Evolutionary conservation across 73 alveolate species (phyloP), one percentile per base, ranked within the genome.

Genomic region (Vitrella brassicaformis): DNA sequence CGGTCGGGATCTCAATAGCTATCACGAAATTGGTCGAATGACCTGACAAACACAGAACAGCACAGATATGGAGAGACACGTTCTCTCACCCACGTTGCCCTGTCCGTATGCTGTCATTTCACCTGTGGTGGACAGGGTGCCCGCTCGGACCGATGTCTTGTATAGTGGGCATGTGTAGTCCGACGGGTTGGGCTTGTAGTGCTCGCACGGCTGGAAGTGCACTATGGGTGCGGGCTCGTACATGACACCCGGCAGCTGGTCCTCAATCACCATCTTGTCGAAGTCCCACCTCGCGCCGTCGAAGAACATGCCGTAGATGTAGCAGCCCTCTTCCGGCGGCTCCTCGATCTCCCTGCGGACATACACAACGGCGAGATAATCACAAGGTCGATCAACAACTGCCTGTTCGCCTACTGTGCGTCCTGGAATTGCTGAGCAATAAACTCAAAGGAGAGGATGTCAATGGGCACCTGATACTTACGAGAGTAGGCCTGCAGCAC

Each of bases 71-170:
- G 56, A 39, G 22, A 39, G 56, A 39, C 56, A 39, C 22, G n/a
- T n/a, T n/a, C n/a, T n/a, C n/a, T n/a, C n/a, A n/a, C n/a, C n/a
- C n/a, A n/a, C n/a, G n/a, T n/a, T n/a, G n/a, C n/a, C n/a, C n/a
- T n/a, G n/a, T n/a, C n/a, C n/a, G n/a, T n/a, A 82, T 93, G 97
- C n/a, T n/a, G n/a, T n/a, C n/a, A n/a, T n/a, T n/a, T n/a, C n/a
- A 25, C 99, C 99, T 4, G 99, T 95, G 10, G 99, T 93, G 75
- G 94, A 81, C 47, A 97, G 82, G 31, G 98, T 94, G 31, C 99
- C 99, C 28, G 98, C 99, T 80, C 99, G 90, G 72, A 94, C 94
- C 18, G 97, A 86, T 25, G 98, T 97, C 87, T 97, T 97, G 91
- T 94, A 97, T 73, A 97, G 95, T 22, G 99, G 99, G 84, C 96